Conservation (phyloP, 148 eudicot genomes). For the Vaccinium macrocarpon region DNA sequence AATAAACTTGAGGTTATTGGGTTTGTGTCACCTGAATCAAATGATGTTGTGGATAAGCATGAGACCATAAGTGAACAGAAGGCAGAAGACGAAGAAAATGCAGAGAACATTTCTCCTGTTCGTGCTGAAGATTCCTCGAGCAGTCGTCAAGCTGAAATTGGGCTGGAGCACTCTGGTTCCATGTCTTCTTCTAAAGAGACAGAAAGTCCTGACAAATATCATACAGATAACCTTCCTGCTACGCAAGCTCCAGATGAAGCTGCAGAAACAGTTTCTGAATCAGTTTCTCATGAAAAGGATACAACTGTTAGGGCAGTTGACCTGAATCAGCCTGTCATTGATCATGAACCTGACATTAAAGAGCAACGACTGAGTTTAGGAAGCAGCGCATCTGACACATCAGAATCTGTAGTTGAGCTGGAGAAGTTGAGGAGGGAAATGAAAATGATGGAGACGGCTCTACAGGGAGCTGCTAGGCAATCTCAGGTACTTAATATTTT, state of each 20-base stretch:
- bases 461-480: slow-evolving; percentile 96
- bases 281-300: slow-evolving; percentile 32
- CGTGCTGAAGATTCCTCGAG: slow-evolving; percentile 32
- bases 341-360: slow-evolving; percentile 34
- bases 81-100: slow-evolving; percentile 29
- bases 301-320: slow-evolving; percentile 30
- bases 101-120: slow-evolving; percentile 25
- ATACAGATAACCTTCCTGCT: slow-evolving; percentile 20
- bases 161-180: slow-evolving; percentile 26
- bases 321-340: slow-evolving; percentile 21
- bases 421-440: slow-evolving; percentile 83
- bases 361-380: slow-evolving; percentile 43
- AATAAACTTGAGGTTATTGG: slow-evolving; percentile 27
- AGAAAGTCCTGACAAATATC: slow-evolving; percentile 34
- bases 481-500: slow-evolving; percentile 64
- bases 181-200: slow-evolving; percentile 29
- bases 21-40: slow-evolving; percentile 23
- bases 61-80: slow-evolving; percentile 36
- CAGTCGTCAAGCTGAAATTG: slow-evolving; percentile 33
- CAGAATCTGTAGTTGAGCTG: slow-evolving; percentile 53
- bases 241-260: slow-evolving; percentile 35
- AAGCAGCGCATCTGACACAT: slow-evolving; percentile 41
- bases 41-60: slow-evolving; percentile 28
- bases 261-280: slow-evolving; percentile 37
- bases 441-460: slow-evolving; percentile 97